These are phyloP conservation scores for Tylopilus sp. DNA, from an alignment of 1,284 basidiomycete species.

Conservation along the genomic window DNA sequence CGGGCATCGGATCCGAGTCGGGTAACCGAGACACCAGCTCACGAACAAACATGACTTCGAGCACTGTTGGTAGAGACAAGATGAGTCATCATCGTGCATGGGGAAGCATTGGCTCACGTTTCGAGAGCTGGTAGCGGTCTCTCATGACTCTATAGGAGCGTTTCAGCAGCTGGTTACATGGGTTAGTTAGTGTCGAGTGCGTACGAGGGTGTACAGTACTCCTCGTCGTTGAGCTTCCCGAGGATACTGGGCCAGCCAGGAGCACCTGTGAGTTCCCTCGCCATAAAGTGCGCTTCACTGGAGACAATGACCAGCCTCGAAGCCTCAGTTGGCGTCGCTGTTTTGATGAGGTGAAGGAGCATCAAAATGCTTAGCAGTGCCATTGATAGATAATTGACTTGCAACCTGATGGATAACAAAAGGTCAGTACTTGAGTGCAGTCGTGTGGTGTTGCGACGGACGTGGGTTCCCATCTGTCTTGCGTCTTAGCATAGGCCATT, in stretches of 20 bases:
- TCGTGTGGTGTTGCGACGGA: conserved; percentile 17
- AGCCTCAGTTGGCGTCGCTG: conserved; percentile 27
- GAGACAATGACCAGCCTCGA: conserved; percentile 43
- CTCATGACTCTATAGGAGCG: conserved; percentile 26
- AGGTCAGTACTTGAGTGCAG: background rate
- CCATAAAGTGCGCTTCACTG: conserved; percentile 34
- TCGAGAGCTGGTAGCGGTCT: conserved; percentile 46
- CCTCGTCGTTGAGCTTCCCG: conserved; percentile 40
- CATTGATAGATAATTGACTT: conserved; percentile 47
- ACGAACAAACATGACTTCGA: conserved; percentile 45
- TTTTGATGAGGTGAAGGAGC: conserved; percentile 45
- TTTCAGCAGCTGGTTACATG: background rate
- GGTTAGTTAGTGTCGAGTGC: conserved; percentile 7
- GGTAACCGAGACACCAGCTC: conserved; percentile 46
- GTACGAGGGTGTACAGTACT: conserved; percentile 41
- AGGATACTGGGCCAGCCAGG: conserved; percentile 40
- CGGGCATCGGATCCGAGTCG: conserved; percentile 34
- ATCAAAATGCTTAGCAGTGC: conserved; percentile 44
- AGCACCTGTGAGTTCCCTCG: conserved; percentile 17
- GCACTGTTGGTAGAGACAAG: conserved; percentile 26
- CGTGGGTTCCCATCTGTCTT: conserved; percentile 45
- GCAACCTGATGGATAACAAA: conserved; percentile 30
- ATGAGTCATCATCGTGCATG: conserved; percentile 1
- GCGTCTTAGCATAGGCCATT: conserved; percentile 31
- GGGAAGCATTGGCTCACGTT: conserved; percentile 39